A percentile compares a stretch with the other conserved stretches of the same genome.
Conservation (phyloP, 495 filamentous ascomycete species). For the Trichoderma virens region DNA sequence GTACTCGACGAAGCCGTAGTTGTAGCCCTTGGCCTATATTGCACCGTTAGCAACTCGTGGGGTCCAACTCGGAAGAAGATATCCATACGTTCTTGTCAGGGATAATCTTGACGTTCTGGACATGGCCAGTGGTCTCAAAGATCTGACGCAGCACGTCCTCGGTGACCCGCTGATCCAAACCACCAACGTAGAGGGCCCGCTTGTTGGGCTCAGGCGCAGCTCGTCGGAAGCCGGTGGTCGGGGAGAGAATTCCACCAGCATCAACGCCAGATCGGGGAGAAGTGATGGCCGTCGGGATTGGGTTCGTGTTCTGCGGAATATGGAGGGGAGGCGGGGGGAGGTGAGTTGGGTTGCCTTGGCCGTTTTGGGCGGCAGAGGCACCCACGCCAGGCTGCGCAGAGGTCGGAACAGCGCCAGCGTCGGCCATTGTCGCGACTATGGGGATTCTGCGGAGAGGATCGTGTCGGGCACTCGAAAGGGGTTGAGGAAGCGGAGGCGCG, state of each 20-base stretch:
- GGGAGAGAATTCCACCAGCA: conserved; percentile 67
- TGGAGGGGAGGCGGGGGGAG: conserved; percentile 92
- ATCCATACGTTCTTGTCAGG: conserved; percentile 91
- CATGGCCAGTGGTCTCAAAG: conserved; percentile 97
- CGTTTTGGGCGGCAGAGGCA: conserved; percentile 63
- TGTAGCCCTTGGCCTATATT: conserved; percentile 79
- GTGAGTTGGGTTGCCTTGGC: conserved; percentile 64
- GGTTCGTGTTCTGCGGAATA: conserved; percentile 95
- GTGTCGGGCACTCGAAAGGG: not conserved
- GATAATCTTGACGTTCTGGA: conserved; percentile 98
- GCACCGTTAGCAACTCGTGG: not conserved
- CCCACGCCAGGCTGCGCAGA: conserved; percentile 53
- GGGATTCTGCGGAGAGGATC: not conserved
- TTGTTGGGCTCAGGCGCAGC: conserved; percentile 98
- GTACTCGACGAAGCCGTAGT: conserved; percentile 99
- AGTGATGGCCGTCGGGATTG: conserved; percentile 87
- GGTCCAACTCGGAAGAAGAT: not conserved
- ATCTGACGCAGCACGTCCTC: conserved; percentile 97
- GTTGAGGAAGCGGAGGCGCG: not conserved
- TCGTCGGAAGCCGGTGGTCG: conserved; percentile 76
- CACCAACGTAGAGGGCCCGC: conserved; percentile 92
- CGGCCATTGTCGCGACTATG: conserved; percentile 50
- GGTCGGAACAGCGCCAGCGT: conserved; percentile 49
- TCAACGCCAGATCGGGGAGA: conserved; percentile 69
- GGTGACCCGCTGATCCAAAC: conserved; percentile 88